phyloP scores from a whole-genome alignment of 2,329 filamentous ascomycete species.

The Aspergillus flavus region DNA sequence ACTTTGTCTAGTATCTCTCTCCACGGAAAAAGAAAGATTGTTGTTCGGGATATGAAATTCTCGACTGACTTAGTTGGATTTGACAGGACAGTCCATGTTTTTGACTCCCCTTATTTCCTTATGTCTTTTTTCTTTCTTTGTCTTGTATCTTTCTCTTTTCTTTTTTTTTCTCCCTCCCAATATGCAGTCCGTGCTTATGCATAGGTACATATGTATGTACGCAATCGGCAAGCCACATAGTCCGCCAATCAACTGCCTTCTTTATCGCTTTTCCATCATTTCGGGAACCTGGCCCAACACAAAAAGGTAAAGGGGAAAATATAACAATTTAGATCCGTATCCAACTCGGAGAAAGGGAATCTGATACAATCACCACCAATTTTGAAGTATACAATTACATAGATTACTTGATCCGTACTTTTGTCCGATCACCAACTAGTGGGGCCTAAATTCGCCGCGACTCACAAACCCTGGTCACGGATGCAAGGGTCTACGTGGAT shows the following conservation, averaged over 20 bases:
- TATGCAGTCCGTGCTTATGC: constrained; percentile 6
- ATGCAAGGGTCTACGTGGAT: constrained; percentile 6
- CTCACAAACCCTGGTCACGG: background rate
- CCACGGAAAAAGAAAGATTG: background rate
- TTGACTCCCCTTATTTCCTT: background rate
- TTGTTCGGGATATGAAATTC: background rate
- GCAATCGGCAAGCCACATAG: constrained; percentile 7
- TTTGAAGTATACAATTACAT: background rate
- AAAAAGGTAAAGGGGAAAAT: background rate
- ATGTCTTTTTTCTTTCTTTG: background rate
- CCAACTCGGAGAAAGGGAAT: background rate
- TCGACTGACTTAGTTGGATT: background rate
- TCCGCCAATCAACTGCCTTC: background rate
- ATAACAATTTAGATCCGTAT: background rate
- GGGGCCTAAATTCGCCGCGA: constrained; percentile 3
- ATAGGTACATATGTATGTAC: constrained; percentile 7
- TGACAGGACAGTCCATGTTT: background rate
- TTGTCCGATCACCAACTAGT: background rate
- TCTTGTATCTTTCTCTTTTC: background rate
- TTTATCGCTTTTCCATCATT: background rate
- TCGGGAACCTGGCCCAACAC: background rate
- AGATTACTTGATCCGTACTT: background rate
- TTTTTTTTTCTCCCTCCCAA: background rate
- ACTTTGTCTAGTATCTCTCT: background rate
- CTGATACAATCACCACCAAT: background rate